phyloP scores from a whole-genome alignment of 2,329 filamentous ascomycete genomes.

The Neoscytalidium dimidiatum region DNA sequence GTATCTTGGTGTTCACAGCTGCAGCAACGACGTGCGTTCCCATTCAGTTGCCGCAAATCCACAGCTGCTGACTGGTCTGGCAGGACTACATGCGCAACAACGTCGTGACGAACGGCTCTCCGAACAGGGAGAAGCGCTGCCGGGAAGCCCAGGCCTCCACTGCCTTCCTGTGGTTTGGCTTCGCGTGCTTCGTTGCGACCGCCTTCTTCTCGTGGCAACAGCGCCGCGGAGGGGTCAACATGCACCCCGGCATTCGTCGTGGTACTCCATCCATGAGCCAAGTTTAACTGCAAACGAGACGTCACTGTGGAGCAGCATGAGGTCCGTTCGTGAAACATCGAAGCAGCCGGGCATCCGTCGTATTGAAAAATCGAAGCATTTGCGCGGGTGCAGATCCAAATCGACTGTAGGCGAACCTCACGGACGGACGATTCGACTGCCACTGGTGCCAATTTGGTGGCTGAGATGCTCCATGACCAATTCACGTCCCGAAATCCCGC shows the following conservation, averaged over 20 bases:
- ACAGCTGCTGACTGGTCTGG: background rate
- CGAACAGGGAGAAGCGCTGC: slow-evolving; percentile 64
- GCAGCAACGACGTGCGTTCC: slow-evolving; percentile 57
- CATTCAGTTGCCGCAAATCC: too few species aligned
- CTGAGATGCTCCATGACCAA: background rate
- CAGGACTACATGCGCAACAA: slow-evolving; percentile 48
- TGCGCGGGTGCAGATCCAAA: background rate
- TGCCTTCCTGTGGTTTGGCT: slow-evolving; percentile 80
- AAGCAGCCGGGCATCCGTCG: background rate
- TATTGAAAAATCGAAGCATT: background rate
- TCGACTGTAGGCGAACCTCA: background rate
- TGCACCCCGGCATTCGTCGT: slow-evolving; percentile 45
- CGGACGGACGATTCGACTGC: background rate
- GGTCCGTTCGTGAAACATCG: background rate
- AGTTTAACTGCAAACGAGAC: slow-evolving; percentile 43
- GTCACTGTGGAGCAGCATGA: background rate
- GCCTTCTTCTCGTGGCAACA: slow-evolving; percentile 49
- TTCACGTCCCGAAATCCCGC: background rate
- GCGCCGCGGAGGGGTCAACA: slow-evolving; percentile 51
- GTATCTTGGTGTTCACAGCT: slow-evolving; percentile 69
- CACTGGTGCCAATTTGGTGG: background rate
- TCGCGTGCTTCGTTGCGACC: slow-evolving; percentile 59
- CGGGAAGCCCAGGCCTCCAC: slow-evolving; percentile 73
- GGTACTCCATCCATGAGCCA: slow-evolving; percentile 56
- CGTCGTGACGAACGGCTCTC: slow-evolving; percentile 65